Evolutionary conservation across 331 rosid species (phyloP), one percentile per base, ranked within the genome.

Genomic region (Phaseolus coccineus): DNA sequence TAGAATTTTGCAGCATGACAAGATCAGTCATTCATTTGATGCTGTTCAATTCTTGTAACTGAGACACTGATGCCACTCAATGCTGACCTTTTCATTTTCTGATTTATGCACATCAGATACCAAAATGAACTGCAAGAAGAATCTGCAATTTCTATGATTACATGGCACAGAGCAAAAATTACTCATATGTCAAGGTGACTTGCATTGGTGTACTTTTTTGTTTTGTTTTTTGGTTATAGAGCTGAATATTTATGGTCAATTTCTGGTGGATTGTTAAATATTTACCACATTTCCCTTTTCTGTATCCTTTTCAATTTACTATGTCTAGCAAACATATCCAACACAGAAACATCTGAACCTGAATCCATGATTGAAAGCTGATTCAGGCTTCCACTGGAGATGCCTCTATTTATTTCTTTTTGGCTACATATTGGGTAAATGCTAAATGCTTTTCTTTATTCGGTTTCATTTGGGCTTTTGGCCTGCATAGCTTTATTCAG

Each of bases 311-410:
- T 92, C 85, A 92, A 86, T 84, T 90, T 93, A 15, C 87, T 86
- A n/a, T 84, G 74, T 6, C 92, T 4, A 84, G 77, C 88, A 79
- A 90, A 77, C 69, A 79, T 47, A 66, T 81, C 88, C 31, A 35
- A 35, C 78, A 39, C 46, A 16, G 89, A 0, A 85, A 83, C 91
- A 74, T 90, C 90, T 25, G 64, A 33, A 51, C 93, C 91, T 0
- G 94, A 92, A 68, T 92, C 97, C 3, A 92, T 88, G 94, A 81
- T 92, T 65, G 97, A 92, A 84, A 88, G 85, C 73, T 90, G 88
- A 90, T 69, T 59, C 64, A 56, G 19, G 67, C 65, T 24, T 77
- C 75, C 25, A 47, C 51, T 22, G 12, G 48, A 13, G 31, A 5
- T 30, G 73, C 72, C 19, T 77, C 53, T 59, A 16, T 65, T 55